Percentiles rank a stretch among this genome's conserved stretches.
These are phyloP conservation scores for Ceratobasidium theobromae DNA, from an alignment of 1,284 basidiomycete genomes.

Conservation along the genomic window DNA sequence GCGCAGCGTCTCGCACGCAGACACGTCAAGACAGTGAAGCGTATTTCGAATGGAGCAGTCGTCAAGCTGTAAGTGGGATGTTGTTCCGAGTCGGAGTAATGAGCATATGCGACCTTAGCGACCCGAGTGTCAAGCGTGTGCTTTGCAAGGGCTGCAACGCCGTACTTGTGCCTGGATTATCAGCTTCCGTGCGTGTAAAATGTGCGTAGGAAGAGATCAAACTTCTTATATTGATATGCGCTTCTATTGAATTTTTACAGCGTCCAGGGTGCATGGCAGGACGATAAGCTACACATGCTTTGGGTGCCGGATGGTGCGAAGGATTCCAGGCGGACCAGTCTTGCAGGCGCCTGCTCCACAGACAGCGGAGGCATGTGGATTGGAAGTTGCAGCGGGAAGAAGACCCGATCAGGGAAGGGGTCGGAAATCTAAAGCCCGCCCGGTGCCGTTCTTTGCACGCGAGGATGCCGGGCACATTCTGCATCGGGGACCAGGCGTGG, in stretches of 20 bases:
- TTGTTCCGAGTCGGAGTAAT: background rate
- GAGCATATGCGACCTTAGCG: slow-evolving; percentile 50
- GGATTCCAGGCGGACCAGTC: slow-evolving; percentile 15
- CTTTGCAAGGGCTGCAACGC: slow-evolving; percentile 67
- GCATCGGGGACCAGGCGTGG: background rate
- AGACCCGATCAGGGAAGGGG: background rate
- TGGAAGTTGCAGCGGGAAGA: background rate
- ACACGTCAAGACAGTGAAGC: slow-evolving; percentile 66
- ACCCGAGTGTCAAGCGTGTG: slow-evolving; percentile 74
- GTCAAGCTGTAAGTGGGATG: slow-evolving; percentile 62
- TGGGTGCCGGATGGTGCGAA: slow-evolving; percentile 9
- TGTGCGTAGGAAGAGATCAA: slow-evolving; percentile 47
- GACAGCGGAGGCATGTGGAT: background rate
- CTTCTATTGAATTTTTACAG: background rate
- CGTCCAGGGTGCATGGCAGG: slow-evolving; percentile 30
- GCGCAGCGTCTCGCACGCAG: slow-evolving; percentile 52
- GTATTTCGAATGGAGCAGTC: slow-evolving; percentile 69
- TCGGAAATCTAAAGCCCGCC: slow-evolving; percentile 17
- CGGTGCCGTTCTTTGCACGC: slow-evolving; percentile 21
- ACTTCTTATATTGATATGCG: background rate
- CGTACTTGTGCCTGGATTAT: slow-evolving; percentile 66
- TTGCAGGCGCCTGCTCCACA: background rate
- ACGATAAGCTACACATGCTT: slow-evolving; percentile 31
- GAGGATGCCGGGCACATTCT: slow-evolving; percentile 18
- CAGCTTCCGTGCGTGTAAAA: slow-evolving; percentile 62